Percentiles rank a stretch among this genome's conserved stretches.
Conservation (phyloP, 441 rosid genomes). For the Cnidoscolus chayamansa region DNA sequence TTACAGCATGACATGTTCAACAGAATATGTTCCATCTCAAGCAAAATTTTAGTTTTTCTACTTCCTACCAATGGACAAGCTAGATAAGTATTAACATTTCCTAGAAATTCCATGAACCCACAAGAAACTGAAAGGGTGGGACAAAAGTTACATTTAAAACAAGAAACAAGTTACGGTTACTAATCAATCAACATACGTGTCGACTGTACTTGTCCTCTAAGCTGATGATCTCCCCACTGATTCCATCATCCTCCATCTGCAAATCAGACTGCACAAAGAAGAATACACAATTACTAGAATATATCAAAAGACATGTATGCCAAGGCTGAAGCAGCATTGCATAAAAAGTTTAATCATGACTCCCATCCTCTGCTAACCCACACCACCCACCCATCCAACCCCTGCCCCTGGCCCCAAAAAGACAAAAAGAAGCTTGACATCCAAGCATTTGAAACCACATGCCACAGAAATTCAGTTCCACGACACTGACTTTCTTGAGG, state of each 20-base stretch:
- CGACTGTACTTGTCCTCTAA: constrained; percentile 53
- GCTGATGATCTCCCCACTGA: constrained; percentile 48
- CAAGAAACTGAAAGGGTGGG: constrained; percentile 13
- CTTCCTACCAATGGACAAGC: neutral
- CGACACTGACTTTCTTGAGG: neutral
- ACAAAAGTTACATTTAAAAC: constrained; percentile 1
- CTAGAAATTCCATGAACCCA: neutral
- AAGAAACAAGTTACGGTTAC: constrained; percentile 13
- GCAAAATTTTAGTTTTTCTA: constrained; percentile 13
- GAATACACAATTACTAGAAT: constrained; percentile 25
- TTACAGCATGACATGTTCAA: constrained; percentile 19
- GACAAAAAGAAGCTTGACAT: constrained; percentile 15
- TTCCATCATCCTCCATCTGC: constrained; percentile 57
- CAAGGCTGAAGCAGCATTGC: constrained; percentile 12
- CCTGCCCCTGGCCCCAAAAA: neutral
- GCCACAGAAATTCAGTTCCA: neutral
- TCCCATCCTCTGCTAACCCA: neutral
- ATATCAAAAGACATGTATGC: neutral
- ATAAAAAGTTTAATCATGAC: neutral
- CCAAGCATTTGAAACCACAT: constrained; percentile 8
- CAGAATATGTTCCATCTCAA: neutral
- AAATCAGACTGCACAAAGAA: constrained; percentile 48
- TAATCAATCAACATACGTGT: constrained; percentile 52
- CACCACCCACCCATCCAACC: too few relatives aligned
- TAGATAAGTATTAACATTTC: neutral